A percentile compares a stretch with the other conserved stretches of the same genome.
Evolutionary conservation across 2,329 filamentous ascomycete species (phyloP).

Genomic region (Neofusicoccum cordaticola): DNA sequence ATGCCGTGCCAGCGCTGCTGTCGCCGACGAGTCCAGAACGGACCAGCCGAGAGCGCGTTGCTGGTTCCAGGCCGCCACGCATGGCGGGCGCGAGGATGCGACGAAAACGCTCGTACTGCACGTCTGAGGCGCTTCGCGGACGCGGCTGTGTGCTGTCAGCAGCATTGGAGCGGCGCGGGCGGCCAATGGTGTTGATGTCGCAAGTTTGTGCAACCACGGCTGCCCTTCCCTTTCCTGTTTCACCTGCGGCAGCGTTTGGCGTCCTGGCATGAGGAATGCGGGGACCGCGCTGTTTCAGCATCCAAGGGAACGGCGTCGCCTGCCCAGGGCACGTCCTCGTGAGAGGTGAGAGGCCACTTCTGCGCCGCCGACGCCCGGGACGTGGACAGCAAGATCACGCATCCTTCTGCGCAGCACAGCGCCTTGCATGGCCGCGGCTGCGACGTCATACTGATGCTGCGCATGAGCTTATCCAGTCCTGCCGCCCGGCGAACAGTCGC

Average conservation of each 20-base stretch:
- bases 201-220: not conserved
- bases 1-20: not conserved
- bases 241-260: slow-evolving; percentile 2
- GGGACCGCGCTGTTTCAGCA: not conserved
- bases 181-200: not conserved
- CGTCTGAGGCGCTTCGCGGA: not conserved
- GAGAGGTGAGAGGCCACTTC: not conserved
- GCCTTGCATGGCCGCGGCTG: not conserved
- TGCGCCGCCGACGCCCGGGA: not conserved
- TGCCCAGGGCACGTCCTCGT: not conserved
- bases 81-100: not conserved
- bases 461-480: not conserved
- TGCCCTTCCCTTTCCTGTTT: not conserved
- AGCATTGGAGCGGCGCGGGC: not conserved
- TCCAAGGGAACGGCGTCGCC: not conserved
- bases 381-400: not conserved
- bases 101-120: not conserved
- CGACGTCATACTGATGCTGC: slow-evolving; percentile 5
- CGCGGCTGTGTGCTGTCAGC: not conserved
- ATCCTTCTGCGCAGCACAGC: not conserved
- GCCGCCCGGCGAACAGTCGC: no score
- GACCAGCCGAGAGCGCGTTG: not conserved
- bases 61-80: not conserved
- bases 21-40: not conserved
- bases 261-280: not conserved